Evolutionary conservation across 164 flowering plant species (phyloP).

Genomic region (Aristolochia contorta): DNA sequence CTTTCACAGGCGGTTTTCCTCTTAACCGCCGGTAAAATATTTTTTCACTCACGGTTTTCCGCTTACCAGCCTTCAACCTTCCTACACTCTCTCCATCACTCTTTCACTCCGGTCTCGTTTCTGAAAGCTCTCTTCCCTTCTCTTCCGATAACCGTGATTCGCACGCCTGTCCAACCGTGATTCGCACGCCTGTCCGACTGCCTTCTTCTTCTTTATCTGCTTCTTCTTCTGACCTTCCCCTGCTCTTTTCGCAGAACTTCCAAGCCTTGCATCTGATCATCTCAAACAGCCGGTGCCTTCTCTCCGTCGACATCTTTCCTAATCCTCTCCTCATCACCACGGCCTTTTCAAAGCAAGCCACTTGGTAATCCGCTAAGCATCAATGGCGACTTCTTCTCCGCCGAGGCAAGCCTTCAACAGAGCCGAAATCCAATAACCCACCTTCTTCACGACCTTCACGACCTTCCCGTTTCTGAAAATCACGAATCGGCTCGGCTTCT

Average conservation of each 20-base stretch:
- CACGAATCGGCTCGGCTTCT: slow-evolving; percentile 7
- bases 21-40: too few relatives aligned
- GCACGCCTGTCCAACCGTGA: not conserved
- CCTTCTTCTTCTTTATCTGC: not conserved
- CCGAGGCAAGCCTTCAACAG: slow-evolving; percentile 10
- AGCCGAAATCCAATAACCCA: slow-evolving; percentile 5
- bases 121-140: slow-evolving; percentile 7
- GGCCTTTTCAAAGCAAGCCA: slow-evolving; percentile 14
- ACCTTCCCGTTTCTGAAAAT: slow-evolving; percentile 7
- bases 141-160: slow-evolving; percentile 7
- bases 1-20: too few relatives aligned
- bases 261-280: slow-evolving; percentile 11
- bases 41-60: too few relatives aligned
- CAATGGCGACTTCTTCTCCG: not conserved
- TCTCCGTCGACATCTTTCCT: slow-evolving; percentile 10
- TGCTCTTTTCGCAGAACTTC: slow-evolving; percentile 3
- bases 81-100: slow-evolving; percentile 9
- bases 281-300: slow-evolving; percentile 7
- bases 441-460: not conserved
- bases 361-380: slow-evolving; percentile 1
- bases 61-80: slow-evolving; percentile 8
- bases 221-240: not conserved
- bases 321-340: slow-evolving; percentile 9
- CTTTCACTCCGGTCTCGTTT: slow-evolving; percentile 10
- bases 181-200: too few relatives aligned